These are phyloP conservation scores for Lasiosphaeria hispida DNA, from an alignment of 495 filamentous ascomycete genomes.

Conservation along the genomic window DNA sequence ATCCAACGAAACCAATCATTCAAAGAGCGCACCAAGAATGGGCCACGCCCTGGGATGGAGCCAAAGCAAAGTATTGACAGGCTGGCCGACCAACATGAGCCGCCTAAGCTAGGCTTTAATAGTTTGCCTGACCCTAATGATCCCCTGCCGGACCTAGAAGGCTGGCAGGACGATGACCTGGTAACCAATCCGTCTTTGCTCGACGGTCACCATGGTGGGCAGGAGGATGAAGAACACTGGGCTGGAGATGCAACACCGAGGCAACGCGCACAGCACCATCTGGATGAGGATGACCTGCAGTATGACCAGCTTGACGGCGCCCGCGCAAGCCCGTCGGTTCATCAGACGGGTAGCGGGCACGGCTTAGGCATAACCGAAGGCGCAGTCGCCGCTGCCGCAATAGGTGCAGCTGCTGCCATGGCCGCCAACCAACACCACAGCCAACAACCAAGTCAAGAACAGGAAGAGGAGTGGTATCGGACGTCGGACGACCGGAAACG, in stretches of 20 bases:
- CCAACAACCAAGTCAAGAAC: constrained; percentile 48
- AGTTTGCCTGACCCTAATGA: constrained; percentile 59
- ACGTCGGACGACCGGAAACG: constrained; percentile 54
- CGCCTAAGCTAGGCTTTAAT: constrained; percentile 58
- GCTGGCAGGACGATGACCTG: constrained; percentile 58
- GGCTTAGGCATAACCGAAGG: constrained; percentile 30
- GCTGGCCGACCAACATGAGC: constrained; percentile 54
- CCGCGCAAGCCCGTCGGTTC: constrained; percentile 10
- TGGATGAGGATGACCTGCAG: constrained; percentile 37
- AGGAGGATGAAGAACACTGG: constrained; percentile 35
- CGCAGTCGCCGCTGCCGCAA: constrained; percentile 39
- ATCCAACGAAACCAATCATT: constrained; percentile 51
- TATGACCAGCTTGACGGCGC: constrained; percentile 28
- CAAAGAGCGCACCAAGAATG: constrained; percentile 53
- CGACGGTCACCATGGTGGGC: constrained; percentile 34
- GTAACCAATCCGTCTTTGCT: constrained; percentile 41
- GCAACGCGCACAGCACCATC: constrained; percentile 27
- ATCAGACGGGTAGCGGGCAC: constrained; percentile 18
- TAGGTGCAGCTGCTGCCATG: constrained; percentile 42
- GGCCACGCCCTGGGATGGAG: constrained; percentile 54
- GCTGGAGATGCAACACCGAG: constrained; percentile 41
- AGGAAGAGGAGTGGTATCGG: constrained; percentile 55
- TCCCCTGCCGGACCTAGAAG: constrained; percentile 67
- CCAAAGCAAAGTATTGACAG: constrained; percentile 75
- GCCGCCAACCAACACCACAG: constrained; percentile 47